Base-by-base conservation (phyloP, 768 basidiomycete species). In the Leccinum subgranulosum region DNA sequence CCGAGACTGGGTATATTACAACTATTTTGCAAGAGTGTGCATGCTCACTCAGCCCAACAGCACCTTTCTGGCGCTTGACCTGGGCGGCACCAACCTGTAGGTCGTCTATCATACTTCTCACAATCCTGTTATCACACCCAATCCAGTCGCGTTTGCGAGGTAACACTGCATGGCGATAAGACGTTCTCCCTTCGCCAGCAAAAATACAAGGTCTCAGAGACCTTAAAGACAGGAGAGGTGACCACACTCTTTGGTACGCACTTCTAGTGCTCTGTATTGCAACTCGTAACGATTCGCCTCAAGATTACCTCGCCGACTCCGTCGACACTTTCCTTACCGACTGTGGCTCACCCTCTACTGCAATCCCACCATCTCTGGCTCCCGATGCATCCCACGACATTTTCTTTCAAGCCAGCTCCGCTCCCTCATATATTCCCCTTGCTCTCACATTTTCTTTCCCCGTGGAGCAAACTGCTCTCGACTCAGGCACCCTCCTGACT, bases 401-500 rank as follows among this genome's bases (percentile, higher is more conserved):
- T 25, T 47, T 61, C 45, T 54, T 68, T 21, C 43, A 23, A 45
- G 25, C 60, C 11, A 57, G 60, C 17, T 64, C 71, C 1, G 76
- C 81, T 63, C 64, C 74, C 2, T 75, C 83, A 9, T 74, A 78
- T 50, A 63, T 89, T 39, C 81, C 84, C 29, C 86, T 99, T 3
- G 97, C 96, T 9, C 81, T 99, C 52, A 98, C 97, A 0, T 99
- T 98, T 73, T 94, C 92, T 28, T 97, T 98, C 78, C 97, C 97
- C 2, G 97, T 98, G 28, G 93, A 97, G 66, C 97, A 99, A 70
- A 94, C 92, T 0, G 94, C 97, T 0, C 81, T 98, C 23, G 88
- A 88, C 64, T 84, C 86, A 23, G 97, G 97, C 1, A 91, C 86
- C 59, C 88, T 99, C 60, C 77, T 98, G 34, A 96, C 91, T 0